Base-by-base conservation (phyloP, 2,329 filamentous ascomycete genomes). In the Aureobasidium sp. region DNA sequence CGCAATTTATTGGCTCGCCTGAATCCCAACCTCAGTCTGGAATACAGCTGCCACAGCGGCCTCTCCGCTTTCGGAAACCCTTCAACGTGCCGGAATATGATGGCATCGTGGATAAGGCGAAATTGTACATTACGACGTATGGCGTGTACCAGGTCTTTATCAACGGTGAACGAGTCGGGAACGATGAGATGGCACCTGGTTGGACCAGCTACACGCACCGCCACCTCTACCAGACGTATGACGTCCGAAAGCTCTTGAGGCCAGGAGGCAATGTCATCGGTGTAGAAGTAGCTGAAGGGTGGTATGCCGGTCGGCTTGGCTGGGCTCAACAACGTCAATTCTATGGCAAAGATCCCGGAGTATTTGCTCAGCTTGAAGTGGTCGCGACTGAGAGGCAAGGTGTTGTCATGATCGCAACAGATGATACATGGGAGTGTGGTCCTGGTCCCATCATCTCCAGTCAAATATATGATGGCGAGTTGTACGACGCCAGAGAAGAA, bases 401-500 rank as follows among this genome's bases (percentile, higher is more conserved):
- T 0, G 68, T 63, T 2, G 70, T 63, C 1, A 66, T 64, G 0
- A 56, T 79, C 3, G 57, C 67, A 0, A 77, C 76, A 1, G 77
- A 80, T 22, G 66, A 73, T 0, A 70, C 68, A 0, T 81, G 78
- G 79, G 64, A 68, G 11, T 70, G 69, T 2, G 68, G 58, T 3
- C 66, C 67, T 2, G 72, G 76, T 0, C 70, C 77, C 0, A 70
- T 78, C 0, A 58, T 73, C 0, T 66, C 65, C 0, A 73, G 73
- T 1, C 78, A 81, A 27, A 74, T 84, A 2, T 84, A 83, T 62
- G 74, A 84, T 64, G 82, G 82, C 17, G 82, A 85, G 61, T 66
- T 73, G 0, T 84, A 80, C 62, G 79, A 84, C 65, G 71, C 73
- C 0, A 69, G 71, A 69, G 65, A 74, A 65, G 68, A 75, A 68